phyloP scores from a whole-genome alignment of 768 basidiomycete genomes.

The Termitomyces heimii region DNA sequence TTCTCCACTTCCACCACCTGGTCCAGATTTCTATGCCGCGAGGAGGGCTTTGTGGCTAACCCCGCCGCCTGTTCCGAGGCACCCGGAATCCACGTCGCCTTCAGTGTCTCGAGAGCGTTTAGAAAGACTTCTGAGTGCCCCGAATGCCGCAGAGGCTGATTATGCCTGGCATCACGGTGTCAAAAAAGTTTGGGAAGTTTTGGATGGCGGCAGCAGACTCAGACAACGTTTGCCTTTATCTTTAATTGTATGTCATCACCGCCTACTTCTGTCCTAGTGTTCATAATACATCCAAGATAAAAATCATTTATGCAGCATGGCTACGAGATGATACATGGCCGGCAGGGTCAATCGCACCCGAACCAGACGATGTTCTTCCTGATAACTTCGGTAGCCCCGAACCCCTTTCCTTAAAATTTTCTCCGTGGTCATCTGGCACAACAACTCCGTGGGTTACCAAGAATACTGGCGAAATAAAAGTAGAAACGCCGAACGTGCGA shows the following conservation, averaged over 20 bases:
- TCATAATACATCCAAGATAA: slow-evolving; percentile 43
- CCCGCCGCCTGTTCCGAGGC: slow-evolving; percentile 13
- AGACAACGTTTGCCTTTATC: slow-evolving; percentile 57
- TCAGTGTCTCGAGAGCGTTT: slow-evolving; percentile 41
- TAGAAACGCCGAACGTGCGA: background rate
- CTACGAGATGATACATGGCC: slow-evolving; percentile 77
- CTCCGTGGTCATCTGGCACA: slow-evolving; percentile 17
- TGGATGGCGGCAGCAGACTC: slow-evolving; percentile 52
- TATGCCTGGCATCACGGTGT: slow-evolving; percentile 52
- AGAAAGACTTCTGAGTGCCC: slow-evolving; percentile 40
- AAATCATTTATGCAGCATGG: slow-evolving; percentile 72
- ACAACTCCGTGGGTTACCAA: slow-evolving; percentile 20
- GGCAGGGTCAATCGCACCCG: slow-evolving; percentile 48
- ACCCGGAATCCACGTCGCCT: slow-evolving; percentile 11
- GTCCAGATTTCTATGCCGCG: slow-evolving; percentile 56
- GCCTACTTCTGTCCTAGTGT: slow-evolving; percentile 4
- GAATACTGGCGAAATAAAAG: slow-evolving; percentile 9
- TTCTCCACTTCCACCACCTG: slow-evolving; percentile 49
- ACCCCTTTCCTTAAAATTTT: slow-evolving; percentile 9
- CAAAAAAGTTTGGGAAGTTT: slow-evolving; percentile 57
- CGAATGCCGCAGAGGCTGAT: slow-evolving; percentile 43
- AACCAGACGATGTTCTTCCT: slow-evolving; percentile 48
- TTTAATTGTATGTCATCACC: slow-evolving; percentile 46
- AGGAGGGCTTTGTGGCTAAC: slow-evolving; percentile 60
- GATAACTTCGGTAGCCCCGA: slow-evolving; percentile 9